Conservation (phyloP, 2,329 filamentous ascomycete genomes). For the Cladobotryum mycophilum region DNA sequence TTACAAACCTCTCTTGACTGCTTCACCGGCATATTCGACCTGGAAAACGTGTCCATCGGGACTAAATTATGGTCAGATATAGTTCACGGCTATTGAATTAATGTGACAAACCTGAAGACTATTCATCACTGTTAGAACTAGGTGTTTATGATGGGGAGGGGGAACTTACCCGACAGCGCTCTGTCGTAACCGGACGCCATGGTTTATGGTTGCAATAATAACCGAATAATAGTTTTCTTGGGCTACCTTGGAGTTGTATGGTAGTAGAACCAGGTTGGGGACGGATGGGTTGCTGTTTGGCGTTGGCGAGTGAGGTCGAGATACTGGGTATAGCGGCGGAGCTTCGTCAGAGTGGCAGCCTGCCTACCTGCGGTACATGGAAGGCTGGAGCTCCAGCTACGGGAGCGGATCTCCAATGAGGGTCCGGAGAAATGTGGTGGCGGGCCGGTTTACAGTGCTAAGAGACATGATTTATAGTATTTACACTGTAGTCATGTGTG, state of each 20-base stretch:
- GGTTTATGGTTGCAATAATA: constrained; percentile 11
- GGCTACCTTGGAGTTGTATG: neutral
- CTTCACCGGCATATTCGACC: constrained; percentile 98
- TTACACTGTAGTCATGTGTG: neutral
- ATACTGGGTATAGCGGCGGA: constrained; percentile 17
- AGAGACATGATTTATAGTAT: neutral
- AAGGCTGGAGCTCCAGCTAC: constrained; percentile 24
- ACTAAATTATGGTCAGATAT: constrained; percentile 43
- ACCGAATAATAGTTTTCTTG: neutral
- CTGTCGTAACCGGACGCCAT: constrained; percentile 98
- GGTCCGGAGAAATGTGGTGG: constrained; percentile 25
- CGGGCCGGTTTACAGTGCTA: constrained; percentile 12
- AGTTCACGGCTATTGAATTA: constrained; percentile 1
- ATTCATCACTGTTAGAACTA: constrained; percentile 36
- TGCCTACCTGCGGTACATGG: constrained; percentile 20
- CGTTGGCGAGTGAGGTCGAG: constrained; percentile 18
- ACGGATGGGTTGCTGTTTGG: constrained; percentile 6
- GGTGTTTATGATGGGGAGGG: constrained; percentile 14
- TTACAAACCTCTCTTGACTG: constrained; percentile 84
- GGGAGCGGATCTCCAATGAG: neutral
- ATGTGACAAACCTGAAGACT: constrained; percentile 71
- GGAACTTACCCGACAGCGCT: constrained; percentile 84
- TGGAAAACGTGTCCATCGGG: constrained; percentile 99
- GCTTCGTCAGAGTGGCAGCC: constrained; percentile 37
- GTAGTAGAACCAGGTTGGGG: constrained; percentile 7